Evolutionary conservation across 768 basidiomycete species (phyloP).

Genomic region (Trametes cubensis): DNA sequence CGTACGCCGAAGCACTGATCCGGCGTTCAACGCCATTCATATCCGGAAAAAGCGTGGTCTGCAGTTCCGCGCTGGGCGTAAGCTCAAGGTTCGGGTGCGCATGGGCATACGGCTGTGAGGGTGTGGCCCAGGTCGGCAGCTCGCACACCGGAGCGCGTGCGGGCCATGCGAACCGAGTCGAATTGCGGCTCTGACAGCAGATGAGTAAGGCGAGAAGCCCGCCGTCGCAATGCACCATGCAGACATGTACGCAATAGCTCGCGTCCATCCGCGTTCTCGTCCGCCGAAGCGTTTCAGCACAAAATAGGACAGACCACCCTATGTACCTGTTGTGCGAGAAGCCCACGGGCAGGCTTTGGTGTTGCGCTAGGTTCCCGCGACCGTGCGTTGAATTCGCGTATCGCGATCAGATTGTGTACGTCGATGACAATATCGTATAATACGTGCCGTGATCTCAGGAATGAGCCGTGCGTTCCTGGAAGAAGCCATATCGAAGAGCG

Average conservation of each 20-base stretch:
- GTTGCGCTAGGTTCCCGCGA: not conserved
- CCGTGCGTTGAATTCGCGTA: not conserved
- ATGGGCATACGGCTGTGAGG: not conserved
- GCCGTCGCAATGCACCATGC: not conserved
- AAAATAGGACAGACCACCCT: not conserved
- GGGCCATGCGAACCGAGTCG: not conserved
- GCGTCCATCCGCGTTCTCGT: no score
- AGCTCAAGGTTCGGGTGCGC: not conserved
- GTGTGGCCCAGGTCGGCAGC: no score
- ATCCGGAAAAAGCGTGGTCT: no score
- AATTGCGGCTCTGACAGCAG: not conserved
- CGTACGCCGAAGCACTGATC: not conserved
- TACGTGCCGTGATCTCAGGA: constrained; percentile 10
- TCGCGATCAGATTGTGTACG: constrained; percentile 15
- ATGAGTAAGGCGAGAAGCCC: constrained; percentile 5
- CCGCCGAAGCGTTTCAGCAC: not conserved
- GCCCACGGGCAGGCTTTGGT: not conserved
- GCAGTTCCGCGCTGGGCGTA: not conserved
- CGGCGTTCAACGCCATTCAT: not conserved
- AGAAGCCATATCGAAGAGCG: not conserved
- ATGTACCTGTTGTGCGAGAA: no score
- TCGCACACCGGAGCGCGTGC: not conserved
- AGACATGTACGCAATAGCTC: no score
- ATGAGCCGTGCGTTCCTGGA: not conserved
- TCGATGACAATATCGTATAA: not conserved